Percentiles rank a stretch among this genome's conserved stretches.
These are phyloP conservation scores for Paecilomyces variotii DNA, from an alignment of 2,329 filamentous ascomycete species.

Conservation along the genomic window DNA sequence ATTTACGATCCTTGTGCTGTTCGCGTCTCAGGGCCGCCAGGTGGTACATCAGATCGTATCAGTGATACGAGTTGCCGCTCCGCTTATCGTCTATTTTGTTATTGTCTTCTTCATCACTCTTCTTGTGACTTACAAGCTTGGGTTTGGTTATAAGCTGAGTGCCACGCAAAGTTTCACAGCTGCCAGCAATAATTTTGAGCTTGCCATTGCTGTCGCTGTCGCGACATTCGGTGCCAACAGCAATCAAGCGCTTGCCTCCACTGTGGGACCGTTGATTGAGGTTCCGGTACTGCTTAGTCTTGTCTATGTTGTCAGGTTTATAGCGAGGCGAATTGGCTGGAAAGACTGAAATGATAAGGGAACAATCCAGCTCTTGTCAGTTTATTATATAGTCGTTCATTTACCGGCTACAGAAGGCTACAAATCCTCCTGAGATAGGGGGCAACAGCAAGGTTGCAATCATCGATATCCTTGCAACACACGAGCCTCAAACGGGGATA, in stretches of 20 bases:
- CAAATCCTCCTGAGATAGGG: no score
- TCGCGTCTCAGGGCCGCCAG: slow-evolving; percentile 68
- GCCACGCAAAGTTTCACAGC: slow-evolving; percentile 81
- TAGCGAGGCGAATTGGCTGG: not conserved
- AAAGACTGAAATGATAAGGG: not conserved
- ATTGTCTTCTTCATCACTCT: slow-evolving; percentile 67
- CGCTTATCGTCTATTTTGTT: slow-evolving; percentile 72
- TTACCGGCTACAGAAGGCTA: no score
- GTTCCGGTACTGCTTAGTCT: slow-evolving; percentile 71
- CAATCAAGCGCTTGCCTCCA: slow-evolving; percentile 72
- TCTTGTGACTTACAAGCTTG: slow-evolving; percentile 40
- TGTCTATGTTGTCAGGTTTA: slow-evolving; percentile 62
- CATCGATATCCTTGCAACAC: no score
- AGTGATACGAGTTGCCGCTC: slow-evolving; percentile 72
- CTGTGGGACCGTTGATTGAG: slow-evolving; percentile 78
- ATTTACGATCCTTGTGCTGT: slow-evolving; percentile 80
- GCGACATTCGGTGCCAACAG: slow-evolving; percentile 71
- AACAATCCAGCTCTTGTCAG: no score
- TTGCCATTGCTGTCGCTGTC: slow-evolving; percentile 82
- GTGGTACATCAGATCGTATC: slow-evolving; percentile 78
- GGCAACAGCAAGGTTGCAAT: no score
- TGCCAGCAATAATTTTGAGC: slow-evolving; percentile 87
- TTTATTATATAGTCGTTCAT: no score
- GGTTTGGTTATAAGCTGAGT: slow-evolving; percentile 63
- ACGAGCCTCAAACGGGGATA: no score